Percentiles rank a stretch among this genome's conserved stretches.
Conservation (phyloP, 148 eudicot genomes). For the Agrostemma githago region DNA sequence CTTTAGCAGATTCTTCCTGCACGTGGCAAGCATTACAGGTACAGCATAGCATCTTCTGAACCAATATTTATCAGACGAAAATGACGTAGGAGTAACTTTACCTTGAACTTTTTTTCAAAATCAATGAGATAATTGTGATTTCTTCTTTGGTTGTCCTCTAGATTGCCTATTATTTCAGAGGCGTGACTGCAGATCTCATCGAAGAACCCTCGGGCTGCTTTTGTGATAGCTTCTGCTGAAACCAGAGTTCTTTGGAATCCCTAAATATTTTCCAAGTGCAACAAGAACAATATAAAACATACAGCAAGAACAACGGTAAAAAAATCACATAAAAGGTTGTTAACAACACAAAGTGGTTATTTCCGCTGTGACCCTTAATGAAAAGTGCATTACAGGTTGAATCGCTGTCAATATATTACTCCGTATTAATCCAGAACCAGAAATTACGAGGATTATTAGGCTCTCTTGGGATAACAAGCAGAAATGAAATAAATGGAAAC, state of each 20-base stretch:
- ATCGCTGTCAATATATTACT: background rate
- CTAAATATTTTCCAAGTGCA: conserved; percentile 30
- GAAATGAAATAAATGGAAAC: background rate
- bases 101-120: conserved; percentile 71
- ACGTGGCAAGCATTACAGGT: conserved; percentile 10
- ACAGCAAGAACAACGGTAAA: background rate
- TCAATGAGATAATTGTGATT: conserved; percentile 36
- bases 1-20: conserved; percentile 71
- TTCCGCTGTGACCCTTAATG: background rate
- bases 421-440: background rate
- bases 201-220: conserved; percentile 55
- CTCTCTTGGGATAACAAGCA: background rate
- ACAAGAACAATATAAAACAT: background rate
- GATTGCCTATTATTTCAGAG: conserved; percentile 41
- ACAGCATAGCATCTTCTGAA: background rate
- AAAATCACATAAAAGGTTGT: background rate
- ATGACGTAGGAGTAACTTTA: conserved; percentile 18
- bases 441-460: background rate
- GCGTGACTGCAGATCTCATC: conserved; percentile 49
- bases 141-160: conserved; percentile 48
- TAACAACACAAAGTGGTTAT: background rate
- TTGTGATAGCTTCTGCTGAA: conserved; percentile 56
- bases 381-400: background rate
- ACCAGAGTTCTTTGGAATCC: conserved; percentile 54
- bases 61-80: background rate